These are phyloP conservation scores for Crithidia mellificae DNA, from an alignment of 208 protist genomes.

Conservation along the genomic window DNA sequence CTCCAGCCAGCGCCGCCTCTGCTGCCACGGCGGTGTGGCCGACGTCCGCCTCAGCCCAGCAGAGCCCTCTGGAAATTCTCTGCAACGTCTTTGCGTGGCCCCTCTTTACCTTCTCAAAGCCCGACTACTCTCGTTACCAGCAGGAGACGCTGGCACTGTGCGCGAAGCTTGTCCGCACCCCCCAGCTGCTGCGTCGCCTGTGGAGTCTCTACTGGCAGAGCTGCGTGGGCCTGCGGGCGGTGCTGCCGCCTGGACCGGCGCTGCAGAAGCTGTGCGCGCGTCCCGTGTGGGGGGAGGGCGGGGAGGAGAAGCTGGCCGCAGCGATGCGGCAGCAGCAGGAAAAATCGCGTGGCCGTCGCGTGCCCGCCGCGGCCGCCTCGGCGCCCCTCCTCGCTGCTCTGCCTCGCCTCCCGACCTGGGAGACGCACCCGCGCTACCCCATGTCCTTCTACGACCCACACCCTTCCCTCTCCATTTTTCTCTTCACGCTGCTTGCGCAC, in stretches of 20 bases:
- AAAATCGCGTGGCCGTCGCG: slow-evolving; percentile 1
- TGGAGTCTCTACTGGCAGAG: slow-evolving; percentile 68
- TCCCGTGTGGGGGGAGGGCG: slow-evolving; percentile 3
- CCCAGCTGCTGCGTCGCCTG: slow-evolving; percentile 58
- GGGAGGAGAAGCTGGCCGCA: not conserved
- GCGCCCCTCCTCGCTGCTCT: not conserved
- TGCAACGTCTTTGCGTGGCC: slow-evolving; percentile 83
- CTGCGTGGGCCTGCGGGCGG: slow-evolving; percentile 36
- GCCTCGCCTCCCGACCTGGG: slow-evolving; percentile 28
- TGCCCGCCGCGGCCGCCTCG: slow-evolving; percentile 5
- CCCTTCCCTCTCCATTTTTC: slow-evolving; percentile 69
- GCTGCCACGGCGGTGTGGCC: slow-evolving; percentile 7
- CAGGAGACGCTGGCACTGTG: slow-evolving; percentile 65
- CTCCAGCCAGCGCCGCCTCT: not conserved
- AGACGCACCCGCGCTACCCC: slow-evolving; percentile 28
- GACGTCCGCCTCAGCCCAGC: slow-evolving; percentile 19
- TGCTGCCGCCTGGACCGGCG: slow-evolving; percentile 28
- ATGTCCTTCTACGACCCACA: slow-evolving; percentile 66
- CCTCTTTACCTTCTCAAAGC: slow-evolving; percentile 59
- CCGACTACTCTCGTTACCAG: slow-evolving; percentile 28
- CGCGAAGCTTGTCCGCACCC: slow-evolving; percentile 57
- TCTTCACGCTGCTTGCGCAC: slow-evolving; percentile 77
- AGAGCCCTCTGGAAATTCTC: slow-evolving; percentile 59
- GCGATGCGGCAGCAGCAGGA: not conserved
- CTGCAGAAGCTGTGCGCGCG: slow-evolving; percentile 30